A percentile compares a stretch with the other conserved stretches of the same genome.
These are phyloP conservation scores for Aspergillus sp. DNA, from an alignment of 2,329 filamentous ascomycete genomes.

Conservation along the genomic window DNA sequence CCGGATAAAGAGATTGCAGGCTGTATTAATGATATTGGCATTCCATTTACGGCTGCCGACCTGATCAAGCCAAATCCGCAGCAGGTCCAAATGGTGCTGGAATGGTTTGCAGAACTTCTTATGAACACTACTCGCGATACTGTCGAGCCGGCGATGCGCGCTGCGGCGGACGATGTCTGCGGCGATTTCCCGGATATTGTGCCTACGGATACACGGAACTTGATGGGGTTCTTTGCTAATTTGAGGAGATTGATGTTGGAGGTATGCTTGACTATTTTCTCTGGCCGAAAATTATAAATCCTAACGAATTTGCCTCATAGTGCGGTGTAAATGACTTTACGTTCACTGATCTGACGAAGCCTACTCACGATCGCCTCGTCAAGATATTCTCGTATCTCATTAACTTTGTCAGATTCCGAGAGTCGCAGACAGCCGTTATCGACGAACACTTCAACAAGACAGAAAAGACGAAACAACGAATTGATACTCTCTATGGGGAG, in stretches of 20 bases:
- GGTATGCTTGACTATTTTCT: conserved; percentile 32
- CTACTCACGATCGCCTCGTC: conserved; percentile 83
- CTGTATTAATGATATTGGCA: conserved; percentile 96
- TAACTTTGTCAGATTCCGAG: conserved; percentile 96
- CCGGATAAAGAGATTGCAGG: conserved; percentile 80
- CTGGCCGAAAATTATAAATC: background rate
- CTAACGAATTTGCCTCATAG: conserved; percentile 38
- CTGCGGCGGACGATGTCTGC: conserved; percentile 82
- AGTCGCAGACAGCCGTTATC: conserved; percentile 84
- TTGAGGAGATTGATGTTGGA: conserved; percentile 75
- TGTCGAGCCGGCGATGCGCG: conserved; percentile 91
- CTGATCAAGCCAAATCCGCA: conserved; percentile 91
- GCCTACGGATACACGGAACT: conserved; percentile 81
- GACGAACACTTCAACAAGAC: conserved; percentile 92
- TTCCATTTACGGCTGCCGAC: conserved; percentile 81
- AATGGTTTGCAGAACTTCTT: conserved; percentile 93
- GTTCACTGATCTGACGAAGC: conserved; percentile 87
- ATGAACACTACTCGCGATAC: conserved; percentile 92
- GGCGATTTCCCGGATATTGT: conserved; percentile 82
- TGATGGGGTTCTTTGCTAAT: conserved; percentile 93
- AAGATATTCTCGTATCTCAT: conserved; percentile 98
- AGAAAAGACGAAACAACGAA: conserved; percentile 80
- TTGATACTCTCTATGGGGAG: conserved; percentile 79
- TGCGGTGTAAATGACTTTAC: conserved; percentile 93
- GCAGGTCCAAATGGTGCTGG: conserved; percentile 95